Evolutionary conservation across 768 basidiomycete genomes (phyloP).

Genomic region (Xanthoconium stramineum): DNA sequence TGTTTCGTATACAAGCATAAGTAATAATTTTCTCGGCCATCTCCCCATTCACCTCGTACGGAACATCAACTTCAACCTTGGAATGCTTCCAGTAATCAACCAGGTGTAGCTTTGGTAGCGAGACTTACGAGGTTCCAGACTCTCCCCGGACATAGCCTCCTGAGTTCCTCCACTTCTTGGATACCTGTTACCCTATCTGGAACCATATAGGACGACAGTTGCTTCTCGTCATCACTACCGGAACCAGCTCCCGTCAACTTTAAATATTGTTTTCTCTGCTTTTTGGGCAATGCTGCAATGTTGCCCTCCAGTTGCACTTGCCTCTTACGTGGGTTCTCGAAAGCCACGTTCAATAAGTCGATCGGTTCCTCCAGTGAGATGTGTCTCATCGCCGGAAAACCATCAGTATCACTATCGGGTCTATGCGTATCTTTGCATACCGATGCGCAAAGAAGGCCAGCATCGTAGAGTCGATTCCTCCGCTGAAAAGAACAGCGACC

Average conservation of each 20-base stretch:
- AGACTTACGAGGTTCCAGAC: slow-evolving; percentile 82
- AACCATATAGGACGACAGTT: slow-evolving; percentile 57
- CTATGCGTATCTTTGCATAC: slow-evolving; percentile 36
- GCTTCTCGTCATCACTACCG: slow-evolving; percentile 8
- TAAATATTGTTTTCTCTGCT: slow-evolving; percentile 36
- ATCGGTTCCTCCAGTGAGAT: slow-evolving; percentile 77
- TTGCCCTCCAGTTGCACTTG: slow-evolving; percentile 47
- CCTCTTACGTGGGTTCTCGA: slow-evolving; percentile 89
- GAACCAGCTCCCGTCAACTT: slow-evolving; percentile 1
- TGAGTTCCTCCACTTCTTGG: slow-evolving; percentile 74
- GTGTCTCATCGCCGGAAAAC: slow-evolving; percentile 45
- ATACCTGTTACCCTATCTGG: slow-evolving; percentile 87
- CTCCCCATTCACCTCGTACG: slow-evolving; percentile 56
- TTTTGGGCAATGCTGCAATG: slow-evolving; percentile 41
- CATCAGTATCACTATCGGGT: background rate
- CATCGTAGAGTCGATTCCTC: slow-evolving; percentile 91
- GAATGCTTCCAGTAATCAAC: background rate
- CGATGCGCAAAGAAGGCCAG: slow-evolving; percentile 77
- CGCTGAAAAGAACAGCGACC: slow-evolving; percentile 89
- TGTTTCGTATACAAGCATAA: slow-evolving; percentile 27
- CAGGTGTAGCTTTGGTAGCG: background rate
- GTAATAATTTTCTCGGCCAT: background rate
- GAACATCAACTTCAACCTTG: slow-evolving; percentile 82
- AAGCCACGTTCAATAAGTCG: slow-evolving; percentile 90
- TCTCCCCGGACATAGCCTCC: slow-evolving; percentile 69